phyloP scores from a whole-genome alignment of 495 filamentous ascomycete genomes.

The Trichoderma erinaceum region DNA sequence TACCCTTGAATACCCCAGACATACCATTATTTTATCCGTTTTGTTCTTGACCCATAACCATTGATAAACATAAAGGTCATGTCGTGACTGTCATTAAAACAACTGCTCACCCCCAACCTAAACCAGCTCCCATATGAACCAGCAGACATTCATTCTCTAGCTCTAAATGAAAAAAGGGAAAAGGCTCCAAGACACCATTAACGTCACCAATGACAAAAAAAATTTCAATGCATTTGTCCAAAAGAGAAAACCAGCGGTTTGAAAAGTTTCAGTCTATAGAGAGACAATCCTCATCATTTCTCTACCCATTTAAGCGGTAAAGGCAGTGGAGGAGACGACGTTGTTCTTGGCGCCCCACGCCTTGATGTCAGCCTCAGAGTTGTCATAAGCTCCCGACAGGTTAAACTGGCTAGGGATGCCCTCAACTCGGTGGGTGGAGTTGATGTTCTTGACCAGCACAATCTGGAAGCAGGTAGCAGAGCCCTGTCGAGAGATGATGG shows the following conservation, averaged over 20 bases:
- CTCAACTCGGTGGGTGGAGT: slow-evolving; percentile 89
- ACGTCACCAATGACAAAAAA: not conserved
- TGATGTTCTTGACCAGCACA: slow-evolving; percentile 93
- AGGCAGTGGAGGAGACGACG: slow-evolving; percentile 35
- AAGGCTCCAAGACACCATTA: not conserved
- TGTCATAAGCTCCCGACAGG: slow-evolving; percentile 62
- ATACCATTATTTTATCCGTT: not conserved
- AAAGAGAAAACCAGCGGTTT: not conserved
- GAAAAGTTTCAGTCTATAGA: slow-evolving; percentile 2
- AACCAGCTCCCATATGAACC: not conserved
- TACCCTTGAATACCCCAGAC: not conserved
- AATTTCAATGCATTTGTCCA: slow-evolving; percentile 7
- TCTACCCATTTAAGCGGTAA: slow-evolving; percentile 1
- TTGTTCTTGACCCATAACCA: not conserved
- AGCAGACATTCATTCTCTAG: not conserved
- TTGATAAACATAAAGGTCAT: not conserved
- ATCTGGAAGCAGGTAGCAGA: slow-evolving; percentile 95
- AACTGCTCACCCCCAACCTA: not conserved
- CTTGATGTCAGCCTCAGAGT: slow-evolving; percentile 35
- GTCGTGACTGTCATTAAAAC: slow-evolving; percentile 2
- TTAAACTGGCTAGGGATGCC: slow-evolving; percentile 71
- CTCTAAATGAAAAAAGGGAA: not conserved
- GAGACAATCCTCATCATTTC: not conserved
- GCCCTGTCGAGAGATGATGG: slow-evolving; percentile 90
- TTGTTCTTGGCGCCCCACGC: slow-evolving; percentile 42